phyloP scores from a whole-genome alignment of 2,329 filamentous ascomycete species.

The Calonectria multiphialidica region DNA sequence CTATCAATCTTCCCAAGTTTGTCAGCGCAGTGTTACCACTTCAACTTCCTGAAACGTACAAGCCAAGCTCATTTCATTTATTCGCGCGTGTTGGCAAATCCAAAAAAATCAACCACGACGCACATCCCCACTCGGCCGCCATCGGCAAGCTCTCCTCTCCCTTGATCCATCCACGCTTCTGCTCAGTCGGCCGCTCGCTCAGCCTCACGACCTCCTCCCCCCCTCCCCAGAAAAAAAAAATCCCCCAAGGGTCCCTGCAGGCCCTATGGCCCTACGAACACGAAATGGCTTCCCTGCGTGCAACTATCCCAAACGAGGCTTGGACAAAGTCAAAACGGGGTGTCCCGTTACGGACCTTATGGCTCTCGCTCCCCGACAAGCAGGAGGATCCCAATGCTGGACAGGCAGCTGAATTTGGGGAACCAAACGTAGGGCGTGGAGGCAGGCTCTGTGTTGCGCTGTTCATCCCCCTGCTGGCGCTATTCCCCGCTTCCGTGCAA shows the following conservation, averaged over 20 bases:
- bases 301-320: constrained; percentile 15
- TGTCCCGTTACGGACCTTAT: constrained; percentile 2
- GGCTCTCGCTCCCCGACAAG: not conserved
- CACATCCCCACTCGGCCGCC: constrained; percentile 11
- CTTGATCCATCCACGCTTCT: constrained; percentile 35
- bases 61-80: not conserved
- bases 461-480: not conserved
- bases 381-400: not conserved
- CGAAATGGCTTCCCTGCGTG: constrained; percentile 4
- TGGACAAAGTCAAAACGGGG: constrained; percentile 4
- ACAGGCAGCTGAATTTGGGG: not conserved
- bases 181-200: constrained; percentile 35
- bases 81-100: not conserved
- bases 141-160: constrained; percentile 14
- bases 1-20: not conserved
- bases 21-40: not conserved
- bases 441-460: not conserved
- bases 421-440: not conserved
- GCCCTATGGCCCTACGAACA: constrained; percentile 17
- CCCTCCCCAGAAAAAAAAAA: not conserved
- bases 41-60: constrained; percentile 9
- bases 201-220: constrained; percentile 16
- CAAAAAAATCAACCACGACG: not conserved
- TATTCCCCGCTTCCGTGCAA: constrained; percentile 14
- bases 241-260: constrained; percentile 9